Evolutionary conservation across 2,329 filamentous ascomycete genomes (phyloP), one percentile per base, ranked within the genome.

Genomic region (Atkinsonella texensis): DNA sequence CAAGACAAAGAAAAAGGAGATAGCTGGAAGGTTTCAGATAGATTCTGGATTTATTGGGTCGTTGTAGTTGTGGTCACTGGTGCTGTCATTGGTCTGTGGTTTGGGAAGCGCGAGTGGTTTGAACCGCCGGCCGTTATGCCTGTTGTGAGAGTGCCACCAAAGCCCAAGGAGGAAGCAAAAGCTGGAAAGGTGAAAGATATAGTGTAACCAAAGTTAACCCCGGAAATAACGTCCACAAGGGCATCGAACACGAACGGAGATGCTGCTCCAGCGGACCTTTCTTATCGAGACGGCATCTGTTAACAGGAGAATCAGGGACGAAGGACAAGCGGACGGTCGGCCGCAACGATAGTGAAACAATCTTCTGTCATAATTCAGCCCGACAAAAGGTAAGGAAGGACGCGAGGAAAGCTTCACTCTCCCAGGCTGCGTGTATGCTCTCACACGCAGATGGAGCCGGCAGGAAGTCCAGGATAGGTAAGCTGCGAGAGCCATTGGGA

Each of bases 31-130:
- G 54, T 69, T 0, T 65, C 64, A 1, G 39, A 47, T 3, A 58
- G 62, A 48, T 64, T 70, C n/a, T 70, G 67, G 67, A 35, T 69
- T 0, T 69, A 62, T 43, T 69, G 65, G 64, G 64, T 56, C 0
- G 56, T 65, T 50, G 60, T 65, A 0, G 44, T 64, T 18, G 64
- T 65, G 0, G 55, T 67, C 0, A 69, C 66, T 18, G 28, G n/a
- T 35, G 48, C 15, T 13, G 43, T 35, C 38, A 33, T 48, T 47
- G 35, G 31, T 15, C 9, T 48, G 3, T 51, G 35, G 44, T 31
- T 20, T 18, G 40, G 32, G 17, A 39, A 48, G 35, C 46, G 46
- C 15, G 15, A 23, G 10, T 41, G 46, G 35, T 48, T 48, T 15
- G 17, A 40, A 18, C 46, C 46, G 20, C 17, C 32, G 23, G 28